Base-by-base conservation (phyloP, 1,284 basidiomycete species). In the Rugosomyces carneus region DNA sequence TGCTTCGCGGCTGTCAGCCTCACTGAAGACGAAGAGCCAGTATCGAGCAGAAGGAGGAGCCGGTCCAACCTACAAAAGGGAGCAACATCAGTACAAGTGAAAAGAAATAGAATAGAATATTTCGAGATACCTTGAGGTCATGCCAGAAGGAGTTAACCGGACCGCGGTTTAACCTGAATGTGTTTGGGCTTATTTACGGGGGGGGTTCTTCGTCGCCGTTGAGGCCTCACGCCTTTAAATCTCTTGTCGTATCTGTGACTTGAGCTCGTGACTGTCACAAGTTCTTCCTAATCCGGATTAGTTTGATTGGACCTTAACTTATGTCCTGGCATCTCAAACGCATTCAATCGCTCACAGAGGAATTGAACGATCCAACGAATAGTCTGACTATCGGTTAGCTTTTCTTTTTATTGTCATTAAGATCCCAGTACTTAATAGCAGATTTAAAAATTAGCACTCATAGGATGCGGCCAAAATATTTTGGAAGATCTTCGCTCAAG, bases 1-100 rank as follows among this genome's bases (percentile, higher is more conserved):
- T 96, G 93, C 60, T 90, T 91, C 7, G 93, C 93, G 2, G 93
- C 93, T 13, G 93, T 93, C 52, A 82, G 81, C 60, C 91, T 80
- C 49, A 95, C 86, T 40, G 89, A 86, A 40, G 78, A 70, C 2
- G 89, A 90, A 23, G 92, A 93, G 40, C 93, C 93, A 37, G 89
- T 89, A 65, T 94, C 93, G 59, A 95, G 80, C 40, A 95, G 73
- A 61, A 89, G 79, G 58, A 95, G 84, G 70, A 95, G 84, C 64
- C 92, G 81, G 75, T 95, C 93, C 71, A 95, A 81, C 75, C 89
- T 90, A 57, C 15, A 47, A 44, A 20, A 44, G 29, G n/a, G 37
- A 26, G 27, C 18, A 46, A 45, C 29, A 53, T 42, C 27, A 36
- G 35, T n/a, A n/a, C n/a, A n/a, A n/a, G n/a, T n/a, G n/a, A n/a